A percentile compares a stretch with the other conserved stretches of the same genome.
Conservation (phyloP, 306 rosid genomes). For the Cotoneaster glaucophyllus region DNA sequence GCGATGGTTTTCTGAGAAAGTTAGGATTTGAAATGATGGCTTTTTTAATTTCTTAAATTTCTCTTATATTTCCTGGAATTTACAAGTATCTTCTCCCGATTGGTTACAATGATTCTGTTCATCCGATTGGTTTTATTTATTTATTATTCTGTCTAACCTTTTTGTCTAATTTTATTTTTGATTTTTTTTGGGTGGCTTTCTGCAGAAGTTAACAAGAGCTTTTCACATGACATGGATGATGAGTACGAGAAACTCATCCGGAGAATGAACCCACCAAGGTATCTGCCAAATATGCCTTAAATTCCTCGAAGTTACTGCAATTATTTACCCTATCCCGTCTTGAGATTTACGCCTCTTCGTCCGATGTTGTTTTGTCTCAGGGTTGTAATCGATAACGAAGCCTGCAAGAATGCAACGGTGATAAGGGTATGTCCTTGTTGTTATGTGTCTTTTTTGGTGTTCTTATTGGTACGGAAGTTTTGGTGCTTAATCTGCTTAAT, state of each 20-base stretch:
- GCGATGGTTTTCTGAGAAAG: neutral
- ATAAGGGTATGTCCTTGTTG: slow-evolving; percentile 46
- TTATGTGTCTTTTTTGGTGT: neutral
- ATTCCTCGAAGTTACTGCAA: slow-evolving; percentile 1
- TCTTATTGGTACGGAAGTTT: neutral
- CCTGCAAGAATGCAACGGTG: slow-evolving; percentile 80
- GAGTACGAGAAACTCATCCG: slow-evolving; percentile 83
- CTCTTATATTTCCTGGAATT: slow-evolving; percentile 10
- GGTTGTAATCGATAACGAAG: slow-evolving; percentile 87
- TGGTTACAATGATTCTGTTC: slow-evolving; percentile 26
- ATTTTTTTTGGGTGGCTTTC: neutral
- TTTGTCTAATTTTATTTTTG: slow-evolving; percentile 2
- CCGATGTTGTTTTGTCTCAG: slow-evolving; percentile 37
- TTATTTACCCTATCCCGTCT: neutral
- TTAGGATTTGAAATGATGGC: neutral
- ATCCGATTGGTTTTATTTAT: slow-evolving; percentile 34
- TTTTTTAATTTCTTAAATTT: neutral
- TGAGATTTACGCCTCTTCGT: slow-evolving; percentile 24
- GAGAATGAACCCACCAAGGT: slow-evolving; percentile 90
- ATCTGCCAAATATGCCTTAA: neutral
- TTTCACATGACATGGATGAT: slow-evolving; percentile 74
- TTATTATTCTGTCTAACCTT: slow-evolving; percentile 41
- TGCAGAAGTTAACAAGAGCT: slow-evolving; percentile 69
- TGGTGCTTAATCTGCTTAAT: slow-evolving; percentile 6
- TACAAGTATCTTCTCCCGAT: slow-evolving; percentile 23